These are phyloP conservation scores for Phytomonas sp. DNA, from an alignment of 208 protist genomes.

Conservation along the genomic window DNA sequence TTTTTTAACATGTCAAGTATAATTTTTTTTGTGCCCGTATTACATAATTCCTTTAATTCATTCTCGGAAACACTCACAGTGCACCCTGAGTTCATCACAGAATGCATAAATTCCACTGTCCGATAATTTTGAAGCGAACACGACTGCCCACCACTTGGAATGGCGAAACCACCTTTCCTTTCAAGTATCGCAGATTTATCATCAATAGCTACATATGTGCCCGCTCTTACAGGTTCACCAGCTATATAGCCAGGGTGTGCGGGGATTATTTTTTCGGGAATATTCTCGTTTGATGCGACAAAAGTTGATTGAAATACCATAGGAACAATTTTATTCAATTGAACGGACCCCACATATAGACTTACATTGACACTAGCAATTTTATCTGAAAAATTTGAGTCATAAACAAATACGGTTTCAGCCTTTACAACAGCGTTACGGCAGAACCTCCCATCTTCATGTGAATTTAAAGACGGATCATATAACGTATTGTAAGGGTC, in stretches of 20 bases:
- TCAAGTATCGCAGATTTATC: slow-evolving; percentile 40
- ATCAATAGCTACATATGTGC: slow-evolving; percentile 22
- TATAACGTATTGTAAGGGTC: slow-evolving; percentile 14
- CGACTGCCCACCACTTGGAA: slow-evolving; percentile 55
- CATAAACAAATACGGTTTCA: slow-evolving; percentile 27
- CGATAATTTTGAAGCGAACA: slow-evolving; percentile 20
- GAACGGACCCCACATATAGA: slow-evolving; percentile 18
- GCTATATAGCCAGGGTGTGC: slow-evolving; percentile 47
- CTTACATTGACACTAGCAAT: slow-evolving; percentile 22
- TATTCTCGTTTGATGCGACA: slow-evolving; percentile 13
- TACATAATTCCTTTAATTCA: slow-evolving; percentile 39
- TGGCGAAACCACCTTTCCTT: slow-evolving; percentile 42
- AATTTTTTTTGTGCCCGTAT: slow-evolving; percentile 21
- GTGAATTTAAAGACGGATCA: slow-evolving; percentile 19
- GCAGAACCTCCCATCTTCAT: slow-evolving; percentile 26
- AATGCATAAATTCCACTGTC: slow-evolving; percentile 45
- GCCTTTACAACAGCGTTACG: slow-evolving; percentile 36
- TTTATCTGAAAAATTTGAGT: slow-evolving; percentile 15
- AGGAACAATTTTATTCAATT: slow-evolving; percentile 18
- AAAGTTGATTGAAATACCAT: slow-evolving; percentile 42
- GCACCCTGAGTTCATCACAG: slow-evolving; percentile 50
- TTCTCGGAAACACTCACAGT: slow-evolving; percentile 27
- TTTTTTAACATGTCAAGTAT: slow-evolving; percentile 27
- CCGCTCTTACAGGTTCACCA: slow-evolving; percentile 37
- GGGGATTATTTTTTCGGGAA: slow-evolving; percentile 38